Evolutionary conservation across 1,284 basidiomycete species (phyloP).

Genomic region (Sporisorium iseilematis-ciliati): DNA sequence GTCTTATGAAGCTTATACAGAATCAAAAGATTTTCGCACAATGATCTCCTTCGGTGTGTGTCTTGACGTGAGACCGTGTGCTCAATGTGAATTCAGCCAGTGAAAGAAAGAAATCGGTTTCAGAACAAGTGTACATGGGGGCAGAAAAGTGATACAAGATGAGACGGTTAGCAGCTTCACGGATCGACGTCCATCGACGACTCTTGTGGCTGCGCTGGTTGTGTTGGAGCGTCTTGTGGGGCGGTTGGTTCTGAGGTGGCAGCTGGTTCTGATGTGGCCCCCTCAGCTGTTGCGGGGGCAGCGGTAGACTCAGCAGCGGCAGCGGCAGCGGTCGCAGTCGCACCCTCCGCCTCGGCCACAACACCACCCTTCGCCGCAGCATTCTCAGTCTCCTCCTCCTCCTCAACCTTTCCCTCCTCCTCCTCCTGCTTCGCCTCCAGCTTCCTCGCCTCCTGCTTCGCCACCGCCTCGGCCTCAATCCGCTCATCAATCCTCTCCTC

Average conservation of each 20-base stretch:
- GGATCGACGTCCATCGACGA: slow-evolving; percentile 1
- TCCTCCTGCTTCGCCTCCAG: not conserved
- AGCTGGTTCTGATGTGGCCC: not conserved
- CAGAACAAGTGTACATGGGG: not conserved
- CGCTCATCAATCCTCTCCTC: slow-evolving; percentile 31
- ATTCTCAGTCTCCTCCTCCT: not conserved
- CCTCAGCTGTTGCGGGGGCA: not conserved
- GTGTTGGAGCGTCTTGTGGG: not conserved
- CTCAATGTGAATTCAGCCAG: too few species aligned
- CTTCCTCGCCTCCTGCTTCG: slow-evolving; percentile 14
- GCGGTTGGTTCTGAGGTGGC: not conserved
- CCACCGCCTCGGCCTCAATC: slow-evolving; percentile 22
- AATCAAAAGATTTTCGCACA: not conserved
- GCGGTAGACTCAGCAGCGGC: not conserved
- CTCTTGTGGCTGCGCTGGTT: not conserved
- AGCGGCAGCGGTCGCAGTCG: not conserved
- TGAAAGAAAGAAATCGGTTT: not conserved
- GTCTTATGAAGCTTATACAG: too few species aligned
- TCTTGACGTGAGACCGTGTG: too few species aligned
- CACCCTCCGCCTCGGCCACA: not conserved
- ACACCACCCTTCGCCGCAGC: too few species aligned
- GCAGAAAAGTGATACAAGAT: not conserved
- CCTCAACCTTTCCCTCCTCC: not conserved
- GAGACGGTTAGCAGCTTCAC: not conserved
- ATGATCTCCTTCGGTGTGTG: not conserved